phyloP scores from a whole-genome alignment of 352 stramenopile genomes.

The Pythium biforme region DNA sequence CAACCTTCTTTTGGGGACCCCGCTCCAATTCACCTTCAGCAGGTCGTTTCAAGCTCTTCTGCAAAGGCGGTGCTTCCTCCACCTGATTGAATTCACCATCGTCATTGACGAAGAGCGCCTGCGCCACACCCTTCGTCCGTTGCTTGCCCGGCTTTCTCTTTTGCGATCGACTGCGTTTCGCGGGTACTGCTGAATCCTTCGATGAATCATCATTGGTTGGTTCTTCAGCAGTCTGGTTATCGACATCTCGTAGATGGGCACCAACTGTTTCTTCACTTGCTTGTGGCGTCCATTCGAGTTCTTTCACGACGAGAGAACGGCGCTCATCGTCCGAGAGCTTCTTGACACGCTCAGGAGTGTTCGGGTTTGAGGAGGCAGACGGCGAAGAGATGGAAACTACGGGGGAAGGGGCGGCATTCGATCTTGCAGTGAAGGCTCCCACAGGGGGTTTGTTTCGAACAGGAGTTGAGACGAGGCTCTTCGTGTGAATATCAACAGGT shows the following conservation, averaged over 20 bases:
- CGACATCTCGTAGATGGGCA: background rate
- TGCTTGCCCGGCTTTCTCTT: conserved; percentile 20
- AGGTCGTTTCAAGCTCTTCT: conserved; percentile 2
- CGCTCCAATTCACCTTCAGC: background rate
- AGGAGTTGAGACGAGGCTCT: conserved; percentile 9
- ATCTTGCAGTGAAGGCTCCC: conserved; percentile 1
- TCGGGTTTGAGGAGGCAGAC: conserved; percentile 59
- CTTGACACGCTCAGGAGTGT: conserved; percentile 46
- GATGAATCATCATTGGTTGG: background rate
- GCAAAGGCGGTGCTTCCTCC: background rate
- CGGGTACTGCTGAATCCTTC: background rate
- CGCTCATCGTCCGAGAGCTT: conserved; percentile 12
- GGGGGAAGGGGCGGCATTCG: conserved; percentile 40
- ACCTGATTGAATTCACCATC: background rate
- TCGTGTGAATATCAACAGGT: background rate
- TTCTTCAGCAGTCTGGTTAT: conserved; percentile 3
- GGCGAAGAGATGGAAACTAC: conserved; percentile 72
- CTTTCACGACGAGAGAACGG: conserved; percentile 25
- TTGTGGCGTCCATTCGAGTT: conserved; percentile 55
- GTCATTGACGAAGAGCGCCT: conserved; percentile 23
- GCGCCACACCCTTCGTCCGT: conserved; percentile 13
- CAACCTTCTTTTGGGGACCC: conserved; percentile 4
- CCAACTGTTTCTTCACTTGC: background rate
- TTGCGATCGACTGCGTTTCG: conserved; percentile 10
- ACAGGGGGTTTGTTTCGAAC: background rate